These are phyloP conservation scores for Globisporangium parvum DNA, from an alignment of 352 stramenopile genomes.

Conservation along the genomic window DNA sequence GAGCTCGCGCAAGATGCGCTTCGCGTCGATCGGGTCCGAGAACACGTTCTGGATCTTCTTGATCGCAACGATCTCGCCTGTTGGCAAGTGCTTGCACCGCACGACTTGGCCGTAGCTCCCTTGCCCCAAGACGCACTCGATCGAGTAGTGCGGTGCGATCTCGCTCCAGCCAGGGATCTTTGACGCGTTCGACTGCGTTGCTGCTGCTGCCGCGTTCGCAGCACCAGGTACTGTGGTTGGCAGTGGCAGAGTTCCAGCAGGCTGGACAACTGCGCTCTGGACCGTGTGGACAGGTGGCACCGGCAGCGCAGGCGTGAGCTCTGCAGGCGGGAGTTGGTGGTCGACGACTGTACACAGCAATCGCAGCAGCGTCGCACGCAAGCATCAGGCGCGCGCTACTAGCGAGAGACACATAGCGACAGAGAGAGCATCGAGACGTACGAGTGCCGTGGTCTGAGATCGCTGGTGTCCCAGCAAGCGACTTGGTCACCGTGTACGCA, in stretches of 20 bases:
- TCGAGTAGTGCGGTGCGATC: constrained; percentile 78
- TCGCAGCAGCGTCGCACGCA: neutral
- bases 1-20: constrained; percentile 79
- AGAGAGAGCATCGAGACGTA: constrained; percentile 30
- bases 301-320: constrained; percentile 1
- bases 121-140: constrained; percentile 80
- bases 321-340: constrained; percentile 7
- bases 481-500: constrained; percentile 34
- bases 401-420: neutral
- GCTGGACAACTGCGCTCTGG: neutral
- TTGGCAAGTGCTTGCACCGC: constrained; percentile 82
- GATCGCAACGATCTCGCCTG: constrained; percentile 84
- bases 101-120: constrained; percentile 85
- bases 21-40: constrained; percentile 82
- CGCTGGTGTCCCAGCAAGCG: constrained; percentile 45
- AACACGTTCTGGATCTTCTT: constrained; percentile 90
- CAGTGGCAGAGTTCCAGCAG: neutral
- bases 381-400: neutral
- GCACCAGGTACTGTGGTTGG: neutral
- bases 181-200: constrained; percentile 48
- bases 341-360: constrained; percentile 9
- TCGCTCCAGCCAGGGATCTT: constrained; percentile 80
- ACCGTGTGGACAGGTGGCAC: neutral
- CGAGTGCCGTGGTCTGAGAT: constrained; percentile 40
- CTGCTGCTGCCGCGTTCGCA: neutral